phyloP scores from a whole-genome alignment of 2,329 filamentous ascomycete genomes.

The Clarireedia hainanense region DNA sequence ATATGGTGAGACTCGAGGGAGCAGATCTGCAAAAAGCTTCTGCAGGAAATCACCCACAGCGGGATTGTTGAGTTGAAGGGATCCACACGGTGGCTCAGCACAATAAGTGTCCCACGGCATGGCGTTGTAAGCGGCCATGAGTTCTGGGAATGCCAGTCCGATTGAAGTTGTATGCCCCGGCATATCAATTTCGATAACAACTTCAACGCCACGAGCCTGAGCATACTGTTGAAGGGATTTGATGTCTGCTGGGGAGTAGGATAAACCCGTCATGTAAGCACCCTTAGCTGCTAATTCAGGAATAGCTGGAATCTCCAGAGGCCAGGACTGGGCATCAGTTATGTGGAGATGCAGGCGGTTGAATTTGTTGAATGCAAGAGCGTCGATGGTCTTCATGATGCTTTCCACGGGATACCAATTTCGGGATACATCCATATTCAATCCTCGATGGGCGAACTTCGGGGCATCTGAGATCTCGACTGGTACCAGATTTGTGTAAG shows the following conservation, averaged over 20 bases:
- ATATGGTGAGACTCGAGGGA: slow-evolving; percentile 64
- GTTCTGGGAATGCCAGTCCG: slow-evolving; percentile 57
- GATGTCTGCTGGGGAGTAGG: slow-evolving; percentile 61
- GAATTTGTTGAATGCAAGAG: slow-evolving; percentile 70
- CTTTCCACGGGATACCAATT: slow-evolving; percentile 47
- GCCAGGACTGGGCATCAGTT: slow-evolving; percentile 81
- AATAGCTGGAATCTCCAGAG: slow-evolving; percentile 68
- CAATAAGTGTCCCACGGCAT: slow-evolving; percentile 52
- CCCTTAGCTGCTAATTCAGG: slow-evolving; percentile 66
- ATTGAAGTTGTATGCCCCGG: slow-evolving; percentile 71
- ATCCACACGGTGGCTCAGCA: slow-evolving; percentile 56
- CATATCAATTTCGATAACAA: slow-evolving; percentile 73
- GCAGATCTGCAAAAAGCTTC: slow-evolving; percentile 64
- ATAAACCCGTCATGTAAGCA: slow-evolving; percentile 59
- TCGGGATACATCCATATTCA: slow-evolving; percentile 72
- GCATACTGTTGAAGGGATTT: slow-evolving; percentile 63
- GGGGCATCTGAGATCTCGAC: slow-evolving; percentile 66
- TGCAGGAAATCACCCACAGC: slow-evolving; percentile 65
- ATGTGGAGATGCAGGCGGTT: slow-evolving; percentile 75
- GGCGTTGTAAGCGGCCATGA: slow-evolving; percentile 57
- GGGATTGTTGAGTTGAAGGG: slow-evolving; percentile 68
- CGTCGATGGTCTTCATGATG: slow-evolving; percentile 70
- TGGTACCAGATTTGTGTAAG: slow-evolving; percentile 65
- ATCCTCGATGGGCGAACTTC: slow-evolving; percentile 66
- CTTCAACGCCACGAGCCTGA: slow-evolving; percentile 57